phyloP scores from a whole-genome alignment of 108 stramenopile genomes.

The Pseudonitzschia multistriata region DNA sequence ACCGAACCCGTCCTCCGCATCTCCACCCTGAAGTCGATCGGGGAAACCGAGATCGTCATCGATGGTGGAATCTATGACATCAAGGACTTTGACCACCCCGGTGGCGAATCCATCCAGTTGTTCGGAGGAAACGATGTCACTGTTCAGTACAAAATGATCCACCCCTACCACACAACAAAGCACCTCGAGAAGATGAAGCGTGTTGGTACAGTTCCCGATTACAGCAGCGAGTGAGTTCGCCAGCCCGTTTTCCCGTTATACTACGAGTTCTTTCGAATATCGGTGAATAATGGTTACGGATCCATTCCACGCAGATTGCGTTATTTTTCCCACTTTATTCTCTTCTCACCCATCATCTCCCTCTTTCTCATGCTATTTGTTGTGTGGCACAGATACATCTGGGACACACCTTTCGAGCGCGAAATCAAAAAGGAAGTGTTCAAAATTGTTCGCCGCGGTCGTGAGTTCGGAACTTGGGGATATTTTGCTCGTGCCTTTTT shows the following conservation, averaged over 20 bases:
- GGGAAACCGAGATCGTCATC: constrained; percentile 61
- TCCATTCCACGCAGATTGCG: not conserved
- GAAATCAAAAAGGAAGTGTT: constrained; percentile 88
- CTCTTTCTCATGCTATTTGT: not conserved
- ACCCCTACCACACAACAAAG: constrained; percentile 84
- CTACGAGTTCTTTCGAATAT: not conserved
- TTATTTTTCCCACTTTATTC: not conserved
- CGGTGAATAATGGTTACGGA: not conserved
- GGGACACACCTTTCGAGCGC: constrained; percentile 80
- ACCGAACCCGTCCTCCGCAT: constrained; percentile 20
- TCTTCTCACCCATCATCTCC: not conserved
- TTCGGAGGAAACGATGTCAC: constrained; percentile 92
- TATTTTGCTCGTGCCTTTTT: constrained; percentile 66
- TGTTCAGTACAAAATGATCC: constrained; percentile 89
- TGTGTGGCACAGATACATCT: constrained; percentile 57
- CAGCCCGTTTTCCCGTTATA: not conserved
- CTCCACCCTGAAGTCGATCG: constrained; percentile 36
- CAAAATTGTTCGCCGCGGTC: constrained; percentile 82
- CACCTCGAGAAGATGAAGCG: constrained; percentile 83
- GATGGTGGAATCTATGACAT: constrained; percentile 82
- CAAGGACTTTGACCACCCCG: constrained; percentile 76
- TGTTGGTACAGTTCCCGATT: constrained; percentile 68
- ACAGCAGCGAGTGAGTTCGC: constrained; percentile 62
- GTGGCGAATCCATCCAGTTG: constrained; percentile 73
- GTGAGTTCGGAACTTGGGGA: constrained; percentile 80